Conservation (phyloP, 441 rosid genomes). For the Rhodomyrtus psidioides region DNA sequence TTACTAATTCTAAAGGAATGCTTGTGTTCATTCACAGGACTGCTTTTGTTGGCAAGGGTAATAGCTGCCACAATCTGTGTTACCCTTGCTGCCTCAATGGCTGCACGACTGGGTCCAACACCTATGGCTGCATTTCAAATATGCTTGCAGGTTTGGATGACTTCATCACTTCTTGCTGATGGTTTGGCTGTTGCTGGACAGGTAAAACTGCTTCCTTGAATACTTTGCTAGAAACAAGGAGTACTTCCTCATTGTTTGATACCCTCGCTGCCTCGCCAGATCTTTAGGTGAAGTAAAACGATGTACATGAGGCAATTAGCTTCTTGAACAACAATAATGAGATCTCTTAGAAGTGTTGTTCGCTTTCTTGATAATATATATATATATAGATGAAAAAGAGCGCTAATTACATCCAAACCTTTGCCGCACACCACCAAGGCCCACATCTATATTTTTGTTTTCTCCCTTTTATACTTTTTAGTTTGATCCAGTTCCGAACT, state of each 20-base stretch:
- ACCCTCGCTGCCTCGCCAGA: neutral
- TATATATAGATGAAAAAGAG: too few species aligned
- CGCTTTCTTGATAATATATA: neutral
- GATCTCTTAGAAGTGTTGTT: neutral
- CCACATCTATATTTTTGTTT: neutral
- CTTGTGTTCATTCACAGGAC: conserved; percentile 17
- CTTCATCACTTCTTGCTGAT: conserved; percentile 67
- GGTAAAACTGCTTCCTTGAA: conserved; percentile 16
- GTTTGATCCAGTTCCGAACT: neutral
- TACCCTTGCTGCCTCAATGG: conserved; percentile 71
- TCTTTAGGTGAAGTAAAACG: neutral
- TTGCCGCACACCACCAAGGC: too few species aligned
- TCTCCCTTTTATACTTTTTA: neutral
- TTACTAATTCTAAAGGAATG: neutral
- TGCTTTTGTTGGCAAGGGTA: conserved; percentile 40
- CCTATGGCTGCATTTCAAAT: conserved; percentile 77
- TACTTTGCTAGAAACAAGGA: neutral
- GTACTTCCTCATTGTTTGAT: neutral
- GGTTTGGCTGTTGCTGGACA: conserved; percentile 78
- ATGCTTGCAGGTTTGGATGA: conserved; percentile 71
- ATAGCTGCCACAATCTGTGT: conserved; percentile 66
- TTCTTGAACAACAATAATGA: neutral
- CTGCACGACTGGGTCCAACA: conserved; percentile 53
- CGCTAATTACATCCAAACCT: too few species aligned
- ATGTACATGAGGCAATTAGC: neutral